Conservation (phyloP, 2,329 filamentous ascomycete species). For the Fusarium subtropicale region DNA sequence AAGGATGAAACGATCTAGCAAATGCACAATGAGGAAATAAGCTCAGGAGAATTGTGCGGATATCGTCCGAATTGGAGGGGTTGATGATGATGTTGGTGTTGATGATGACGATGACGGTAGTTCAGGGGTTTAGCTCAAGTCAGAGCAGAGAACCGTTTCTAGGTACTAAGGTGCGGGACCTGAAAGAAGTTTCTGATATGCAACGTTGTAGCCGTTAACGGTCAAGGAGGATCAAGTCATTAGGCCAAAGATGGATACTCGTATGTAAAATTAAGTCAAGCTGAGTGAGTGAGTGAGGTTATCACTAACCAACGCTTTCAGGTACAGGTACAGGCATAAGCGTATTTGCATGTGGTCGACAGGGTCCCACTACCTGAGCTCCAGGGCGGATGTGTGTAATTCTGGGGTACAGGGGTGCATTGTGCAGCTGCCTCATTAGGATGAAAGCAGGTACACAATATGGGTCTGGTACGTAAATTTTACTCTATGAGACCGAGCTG, state of each 20-base stretch:
- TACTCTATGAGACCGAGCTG: conserved; percentile 12
- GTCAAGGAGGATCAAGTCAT: background rate
- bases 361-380: conserved; percentile 10
- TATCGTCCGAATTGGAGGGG: conserved; percentile 39
- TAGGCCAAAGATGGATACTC: conserved; percentile 5
- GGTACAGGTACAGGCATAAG: conserved; percentile 16
- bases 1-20: conserved; percentile 25
- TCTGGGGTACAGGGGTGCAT: conserved; percentile 35
- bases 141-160: conserved; percentile 25
- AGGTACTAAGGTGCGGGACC: conserved; percentile 1
- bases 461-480: conserved; percentile 28
- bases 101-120: conserved; percentile 19
- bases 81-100: conserved; percentile 21
- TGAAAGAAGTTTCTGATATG: conserved; percentile 7
- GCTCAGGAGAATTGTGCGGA: conserved; percentile 27
- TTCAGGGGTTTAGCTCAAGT: conserved; percentile 21
- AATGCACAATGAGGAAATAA: conserved; percentile 22
- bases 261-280: conserved; percentile 20
- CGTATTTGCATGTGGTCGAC: conserved; percentile 34
- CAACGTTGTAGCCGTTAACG: conserved; percentile 18
- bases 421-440: conserved; percentile 15
- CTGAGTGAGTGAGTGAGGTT: conserved; percentile 24
- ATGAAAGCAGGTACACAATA: conserved; percentile 15
- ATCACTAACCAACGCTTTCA: conserved; percentile 30
- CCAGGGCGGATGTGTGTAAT: conserved; percentile 15